These are phyloP conservation scores for Coniochaeta sp. DNA, from an alignment of 2,329 filamentous ascomycete genomes.

Conservation along the genomic window DNA sequence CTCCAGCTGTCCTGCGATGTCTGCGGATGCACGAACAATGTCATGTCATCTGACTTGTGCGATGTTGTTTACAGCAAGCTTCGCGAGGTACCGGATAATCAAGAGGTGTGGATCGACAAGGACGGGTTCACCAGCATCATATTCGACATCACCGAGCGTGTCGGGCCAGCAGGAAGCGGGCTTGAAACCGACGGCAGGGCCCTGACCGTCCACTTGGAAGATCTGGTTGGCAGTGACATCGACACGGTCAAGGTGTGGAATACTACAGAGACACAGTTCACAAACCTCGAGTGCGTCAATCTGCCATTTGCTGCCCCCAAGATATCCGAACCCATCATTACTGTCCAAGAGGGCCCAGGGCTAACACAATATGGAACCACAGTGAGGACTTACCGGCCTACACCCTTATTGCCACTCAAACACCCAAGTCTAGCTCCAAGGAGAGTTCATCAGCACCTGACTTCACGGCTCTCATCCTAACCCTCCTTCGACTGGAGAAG, in stretches of 20 bases:
- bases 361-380: not conserved
- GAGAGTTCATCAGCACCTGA: slow-evolving; percentile 36
- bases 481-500: slow-evolving; percentile 67
- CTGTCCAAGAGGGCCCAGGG: slow-evolving; percentile 2
- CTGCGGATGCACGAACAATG: not conserved
- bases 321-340: not conserved
- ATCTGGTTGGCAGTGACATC: slow-evolving; percentile 57
- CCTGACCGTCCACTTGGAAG: slow-evolving; percentile 59
- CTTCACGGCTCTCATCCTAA: slow-evolving; percentile 70
- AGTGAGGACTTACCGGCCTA: slow-evolving; percentile 52
- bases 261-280: slow-evolving; percentile 52
- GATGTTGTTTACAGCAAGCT: slow-evolving; percentile 43
- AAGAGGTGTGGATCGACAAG: slow-evolving; percentile 85
- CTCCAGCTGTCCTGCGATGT: not conserved
- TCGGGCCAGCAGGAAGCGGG: slow-evolving; percentile 45
- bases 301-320: not conserved
- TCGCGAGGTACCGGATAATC: slow-evolving; percentile 74
- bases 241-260: slow-evolving; percentile 61
- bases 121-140: slow-evolving; percentile 82
- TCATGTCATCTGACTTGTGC: not conserved
- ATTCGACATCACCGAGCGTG: slow-evolving; percentile 81
- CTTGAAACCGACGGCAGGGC: slow-evolving; percentile 63
- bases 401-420: slow-evolving; percentile 62
- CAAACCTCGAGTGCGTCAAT: slow-evolving; percentile 42
- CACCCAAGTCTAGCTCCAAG: slow-evolving; percentile 27